phyloP scores from a whole-genome alignment of 495 filamentous ascomycete genomes.

The Zalerion maritima region DNA sequence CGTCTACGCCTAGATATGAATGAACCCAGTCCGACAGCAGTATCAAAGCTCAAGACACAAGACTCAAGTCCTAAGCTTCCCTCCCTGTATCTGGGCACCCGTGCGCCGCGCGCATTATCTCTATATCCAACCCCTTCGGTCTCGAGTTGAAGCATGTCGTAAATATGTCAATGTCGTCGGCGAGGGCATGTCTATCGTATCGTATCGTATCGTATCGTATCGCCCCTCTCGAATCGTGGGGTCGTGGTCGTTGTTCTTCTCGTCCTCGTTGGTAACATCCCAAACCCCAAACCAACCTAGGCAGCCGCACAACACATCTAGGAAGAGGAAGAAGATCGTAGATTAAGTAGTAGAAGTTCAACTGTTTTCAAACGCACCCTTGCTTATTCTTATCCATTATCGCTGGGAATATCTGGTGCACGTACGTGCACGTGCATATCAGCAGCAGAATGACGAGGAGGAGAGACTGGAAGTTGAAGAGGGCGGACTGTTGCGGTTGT shows the following conservation, averaged over 20 bases:
- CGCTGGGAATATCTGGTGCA: conserved; percentile 76
- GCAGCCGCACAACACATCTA: no score
- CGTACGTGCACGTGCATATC: conserved; percentile 89
- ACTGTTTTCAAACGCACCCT: conserved; percentile 39
- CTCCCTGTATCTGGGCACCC: not conserved
- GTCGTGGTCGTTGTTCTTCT: no score
- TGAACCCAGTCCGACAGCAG: not conserved
- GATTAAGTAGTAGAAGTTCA: no score
- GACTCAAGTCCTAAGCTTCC: conserved; percentile 1
- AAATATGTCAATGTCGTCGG: no score
- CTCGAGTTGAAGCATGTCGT: no score
- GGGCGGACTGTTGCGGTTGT: conserved; percentile 56
- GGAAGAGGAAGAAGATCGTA: no score
- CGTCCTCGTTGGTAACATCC: no score
- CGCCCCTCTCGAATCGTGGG: no score
- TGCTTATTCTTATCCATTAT: conserved; percentile 90
- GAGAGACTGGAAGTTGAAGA: conserved; percentile 96
- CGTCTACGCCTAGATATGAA: not conserved
- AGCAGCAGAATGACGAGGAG: conserved; percentile 85
- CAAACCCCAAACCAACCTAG: no score
- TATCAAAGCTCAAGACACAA: not conserved
- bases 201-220: no score
- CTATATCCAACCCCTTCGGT: no score
- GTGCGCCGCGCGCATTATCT: not conserved
- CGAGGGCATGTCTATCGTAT: no score